Base-by-base conservation (phyloP, 2,329 filamentous ascomycete species). In the Podosphaera xanthii region DNA sequence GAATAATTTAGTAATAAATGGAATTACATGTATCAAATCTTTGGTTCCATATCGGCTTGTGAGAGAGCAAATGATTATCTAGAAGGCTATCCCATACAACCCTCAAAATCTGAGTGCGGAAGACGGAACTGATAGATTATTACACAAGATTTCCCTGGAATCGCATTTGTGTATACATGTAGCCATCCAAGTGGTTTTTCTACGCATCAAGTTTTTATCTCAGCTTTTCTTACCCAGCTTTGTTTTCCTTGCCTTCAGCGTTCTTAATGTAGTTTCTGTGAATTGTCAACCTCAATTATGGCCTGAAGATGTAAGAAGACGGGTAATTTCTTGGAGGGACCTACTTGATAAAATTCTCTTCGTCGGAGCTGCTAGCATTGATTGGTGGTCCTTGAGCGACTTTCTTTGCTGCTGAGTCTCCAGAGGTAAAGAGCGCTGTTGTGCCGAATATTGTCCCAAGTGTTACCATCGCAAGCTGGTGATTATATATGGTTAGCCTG, bases 281-380 rank as follows among this genome's bases (percentile, higher is more conserved):
- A n/a, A 31, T 2, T 4, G 58, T 66, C 59, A 66, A 61, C 46
- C 8, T 40, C 44, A 4, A 48, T 10, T 12, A 14, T 50, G 48
- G 46, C 35, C 35, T 38, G 22, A n/a, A 12, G 5, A 40, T 12
- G 33, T 10, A 36, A 3, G 12, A 22, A 35, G 40, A 2, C 22
- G 46, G 44, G 30, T 33, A 55, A 10, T 36, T 44, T 34, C 4
- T 9, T 30, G 12, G 9, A 2, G 14, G 33, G 44, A 67, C 67
- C 58, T 67, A 69, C 68, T 69, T 68, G 60, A 70, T 69, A 61
- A 69, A 70, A 58, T 60, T 68, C 64, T 69, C 68, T 65, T 70
- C 67, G 42, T 69, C 68, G 30, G 66, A 64, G 59, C 67, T 69
- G 59, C 60, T 57, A n/a, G 68, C 68, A 60, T 70, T 69, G 61